A percentile compares a stretch with the other conserved stretches of the same genome.
phyloP scores from a whole-genome alignment of 2,329 filamentous ascomycete genomes.

The Aspergillus sp. region DNA sequence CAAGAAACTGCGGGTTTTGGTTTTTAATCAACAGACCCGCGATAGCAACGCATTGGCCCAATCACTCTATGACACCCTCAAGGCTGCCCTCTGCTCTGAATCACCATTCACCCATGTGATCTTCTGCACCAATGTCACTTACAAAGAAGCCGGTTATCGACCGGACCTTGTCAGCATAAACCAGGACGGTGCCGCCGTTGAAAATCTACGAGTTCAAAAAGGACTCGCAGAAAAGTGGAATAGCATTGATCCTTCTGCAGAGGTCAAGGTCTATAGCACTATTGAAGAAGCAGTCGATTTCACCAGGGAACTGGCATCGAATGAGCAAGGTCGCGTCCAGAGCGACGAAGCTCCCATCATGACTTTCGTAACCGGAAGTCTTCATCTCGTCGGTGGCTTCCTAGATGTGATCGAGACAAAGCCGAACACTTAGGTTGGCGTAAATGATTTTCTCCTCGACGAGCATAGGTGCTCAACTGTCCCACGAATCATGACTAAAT shows the following conservation, averaged over 20 bases:
- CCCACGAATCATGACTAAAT: neutral
- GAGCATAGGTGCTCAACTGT: neutral
- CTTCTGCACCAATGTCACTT: constrained; percentile 78
- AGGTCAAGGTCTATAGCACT: constrained; percentile 61
- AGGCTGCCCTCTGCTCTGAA: constrained; percentile 37
- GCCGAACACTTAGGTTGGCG: constrained; percentile 18
- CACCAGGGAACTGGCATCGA: constrained; percentile 49
- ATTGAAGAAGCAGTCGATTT: constrained; percentile 68
- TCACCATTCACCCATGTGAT: constrained; percentile 69
- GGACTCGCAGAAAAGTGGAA: constrained; percentile 62
- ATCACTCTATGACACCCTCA: constrained; percentile 61
- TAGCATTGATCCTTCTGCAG: constrained; percentile 52
- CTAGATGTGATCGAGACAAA: constrained; percentile 68
- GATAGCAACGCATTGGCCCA: constrained; percentile 67
- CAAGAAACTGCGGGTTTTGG: constrained; percentile 58
- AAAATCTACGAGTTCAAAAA: constrained; percentile 65
- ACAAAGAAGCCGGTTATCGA: constrained; percentile 59
- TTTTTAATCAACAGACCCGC: constrained; percentile 93
- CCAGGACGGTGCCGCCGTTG: constrained; percentile 58
- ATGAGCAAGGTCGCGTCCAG: constrained; percentile 27
- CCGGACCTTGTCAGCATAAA: constrained; percentile 65
- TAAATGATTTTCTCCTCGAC: constrained; percentile 4
- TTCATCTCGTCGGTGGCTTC: constrained; percentile 79
- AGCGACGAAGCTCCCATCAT: constrained; percentile 51
- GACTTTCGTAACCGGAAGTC: constrained; percentile 76